Evolutionary conservation across 1,284 basidiomycete species (phyloP).

Genomic region (Cryptococcus sp.): DNA sequence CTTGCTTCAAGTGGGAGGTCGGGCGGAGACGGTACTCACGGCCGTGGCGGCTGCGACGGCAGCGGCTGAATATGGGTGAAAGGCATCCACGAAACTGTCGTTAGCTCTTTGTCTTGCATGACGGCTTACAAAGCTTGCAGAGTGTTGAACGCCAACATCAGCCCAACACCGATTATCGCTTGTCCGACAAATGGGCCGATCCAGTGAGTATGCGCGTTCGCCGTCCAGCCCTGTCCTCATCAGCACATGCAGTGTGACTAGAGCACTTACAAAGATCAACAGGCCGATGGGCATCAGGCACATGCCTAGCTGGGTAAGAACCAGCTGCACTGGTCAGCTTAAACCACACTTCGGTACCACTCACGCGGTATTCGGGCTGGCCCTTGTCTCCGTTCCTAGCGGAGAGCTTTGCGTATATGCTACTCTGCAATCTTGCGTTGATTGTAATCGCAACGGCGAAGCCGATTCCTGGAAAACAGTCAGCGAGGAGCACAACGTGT

Average conservation of each 20-base stretch:
- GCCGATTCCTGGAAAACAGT: conserved; percentile 46
- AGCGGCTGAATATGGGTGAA: conserved; percentile 56
- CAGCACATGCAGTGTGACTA: not conserved
- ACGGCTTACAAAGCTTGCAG: conserved; percentile 45
- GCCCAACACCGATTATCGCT: conserved; percentile 38
- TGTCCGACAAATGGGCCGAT: conserved; percentile 50
- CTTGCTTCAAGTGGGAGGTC: not conserved
- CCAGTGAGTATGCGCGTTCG: conserved; percentile 50
- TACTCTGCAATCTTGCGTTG: conserved; percentile 52
- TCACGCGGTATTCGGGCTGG: conserved; percentile 52
- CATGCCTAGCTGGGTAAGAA: conserved; percentile 56
- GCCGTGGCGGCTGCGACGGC: conserved; percentile 53
- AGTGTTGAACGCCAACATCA: conserved; percentile 55
- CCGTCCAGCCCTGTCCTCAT: conserved; percentile 44
- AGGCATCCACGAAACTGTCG: conserved; percentile 55
- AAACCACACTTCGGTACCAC: conserved; percentile 12
- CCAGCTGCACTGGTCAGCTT: conserved; percentile 31
- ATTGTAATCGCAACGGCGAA: conserved; percentile 50
- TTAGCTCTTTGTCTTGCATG: not conserved
- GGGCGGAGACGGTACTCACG: conserved; percentile 23
- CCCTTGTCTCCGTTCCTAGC: conserved; percentile 40
- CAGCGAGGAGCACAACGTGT: not conserved
- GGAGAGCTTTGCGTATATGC: conserved; percentile 52
- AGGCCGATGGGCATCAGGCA: conserved; percentile 54
- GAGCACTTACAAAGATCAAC: conserved; percentile 45